These are phyloP conservation scores for Stephania japonica DNA, from an alignment of 164 flowering plant species.

Conservation along the genomic window DNA sequence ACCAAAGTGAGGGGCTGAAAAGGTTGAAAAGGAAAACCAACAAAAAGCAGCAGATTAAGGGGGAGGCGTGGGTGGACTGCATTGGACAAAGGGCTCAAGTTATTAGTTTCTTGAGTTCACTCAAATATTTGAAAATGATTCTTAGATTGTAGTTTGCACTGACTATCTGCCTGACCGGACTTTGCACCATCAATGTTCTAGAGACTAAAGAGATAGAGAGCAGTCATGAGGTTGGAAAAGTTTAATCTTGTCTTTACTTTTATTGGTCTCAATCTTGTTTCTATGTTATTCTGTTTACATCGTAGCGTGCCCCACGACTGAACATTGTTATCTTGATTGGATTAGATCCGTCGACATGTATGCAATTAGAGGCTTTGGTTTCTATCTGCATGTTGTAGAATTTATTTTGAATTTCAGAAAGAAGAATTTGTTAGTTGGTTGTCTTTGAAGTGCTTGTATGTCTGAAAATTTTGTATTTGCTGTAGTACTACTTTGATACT, in stretches of 20 bases:
- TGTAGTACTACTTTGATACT: conserved; percentile 97
- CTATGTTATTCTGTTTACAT: neutral
- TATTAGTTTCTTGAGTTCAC: no score
- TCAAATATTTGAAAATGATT: neutral
- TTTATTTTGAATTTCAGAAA: neutral
- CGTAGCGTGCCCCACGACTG: neutral
- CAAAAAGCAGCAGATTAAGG: no score
- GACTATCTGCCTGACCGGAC: neutral
- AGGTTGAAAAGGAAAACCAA: no score
- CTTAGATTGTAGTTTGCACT: neutral
- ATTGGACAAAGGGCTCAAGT: no score
- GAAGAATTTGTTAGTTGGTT: neutral
- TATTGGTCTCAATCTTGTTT: neutral
- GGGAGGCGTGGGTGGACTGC: no score
- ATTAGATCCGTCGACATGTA: neutral
- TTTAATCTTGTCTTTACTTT: neutral
- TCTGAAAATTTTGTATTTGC: neutral
- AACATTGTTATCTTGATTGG: neutral
- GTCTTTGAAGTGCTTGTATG: neutral
- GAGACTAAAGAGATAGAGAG: neutral
- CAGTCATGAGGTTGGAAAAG: neutral
- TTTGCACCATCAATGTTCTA: neutral
- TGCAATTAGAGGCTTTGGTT: neutral
- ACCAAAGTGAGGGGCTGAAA: no score
- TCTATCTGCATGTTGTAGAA: neutral